Conservation (phyloP, 2,329 filamentous ascomycete species). For the Alternaria gansuensis region DNA sequence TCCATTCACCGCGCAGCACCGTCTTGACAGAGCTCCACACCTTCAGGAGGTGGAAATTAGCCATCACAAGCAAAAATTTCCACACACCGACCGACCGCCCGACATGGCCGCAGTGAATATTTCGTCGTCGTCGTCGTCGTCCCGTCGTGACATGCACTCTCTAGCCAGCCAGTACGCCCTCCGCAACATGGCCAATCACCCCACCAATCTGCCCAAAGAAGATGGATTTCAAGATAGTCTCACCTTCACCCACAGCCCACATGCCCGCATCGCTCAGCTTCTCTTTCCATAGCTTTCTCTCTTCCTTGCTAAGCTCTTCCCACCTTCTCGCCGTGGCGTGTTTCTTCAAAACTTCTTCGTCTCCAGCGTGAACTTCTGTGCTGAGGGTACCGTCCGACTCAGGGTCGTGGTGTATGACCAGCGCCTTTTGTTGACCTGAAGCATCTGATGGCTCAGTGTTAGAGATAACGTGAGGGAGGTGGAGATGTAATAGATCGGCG, state of each 20-base stretch:
- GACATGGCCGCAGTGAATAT: not conserved
- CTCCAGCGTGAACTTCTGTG: constrained; percentile 52
- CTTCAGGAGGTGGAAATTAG: not conserved
- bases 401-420: constrained; percentile 54
- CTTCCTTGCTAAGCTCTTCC: constrained; percentile 72
- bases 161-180: constrained; percentile 41
- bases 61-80: constrained; percentile 8
- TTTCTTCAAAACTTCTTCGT: constrained; percentile 47
- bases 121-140: not conserved
- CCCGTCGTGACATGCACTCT: not conserved
- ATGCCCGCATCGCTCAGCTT: constrained; percentile 74
- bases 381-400: constrained; percentile 51
- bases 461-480: constrained; percentile 27
- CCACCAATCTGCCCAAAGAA: constrained; percentile 78
- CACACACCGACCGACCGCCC: not conserved
- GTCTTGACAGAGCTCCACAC: not conserved
- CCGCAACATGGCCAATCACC: constrained; percentile 56
- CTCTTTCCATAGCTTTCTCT: constrained; percentile 74
- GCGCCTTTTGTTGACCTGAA: constrained; percentile 46
- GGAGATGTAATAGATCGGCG: constrained; percentile 45
- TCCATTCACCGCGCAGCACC: constrained; percentile 22
- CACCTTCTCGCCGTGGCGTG: constrained; percentile 67
- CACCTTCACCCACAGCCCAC: constrained; percentile 81
- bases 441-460: constrained; percentile 13
- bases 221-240: constrained; percentile 77